Conservation (phyloP, 306 rosid species). For the Quercus wislizeni region DNA sequence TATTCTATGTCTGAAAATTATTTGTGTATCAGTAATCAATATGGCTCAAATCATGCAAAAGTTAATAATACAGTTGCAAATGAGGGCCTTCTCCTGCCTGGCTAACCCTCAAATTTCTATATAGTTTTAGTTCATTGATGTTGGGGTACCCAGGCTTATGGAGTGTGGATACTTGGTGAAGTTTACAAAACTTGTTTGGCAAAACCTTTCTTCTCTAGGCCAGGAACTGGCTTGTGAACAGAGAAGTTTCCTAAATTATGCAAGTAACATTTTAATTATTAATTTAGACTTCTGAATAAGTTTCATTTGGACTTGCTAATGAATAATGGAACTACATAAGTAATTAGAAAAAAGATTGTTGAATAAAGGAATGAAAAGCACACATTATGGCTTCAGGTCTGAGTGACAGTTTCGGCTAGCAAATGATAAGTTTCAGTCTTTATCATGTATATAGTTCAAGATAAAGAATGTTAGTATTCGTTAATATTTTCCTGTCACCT, state of each 20-base stretch:
- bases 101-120: neutral
- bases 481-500: neutral
- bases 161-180: neutral
- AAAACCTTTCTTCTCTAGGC: neutral
- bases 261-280: neutral
- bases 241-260: neutral
- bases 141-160: neutral
- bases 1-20: neutral
- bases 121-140: neutral
- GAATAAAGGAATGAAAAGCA: neutral
- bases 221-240: neutral
- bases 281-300: neutral
- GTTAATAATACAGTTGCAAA: slow-evolving; percentile 1
- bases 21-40: neutral
- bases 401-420: neutral
- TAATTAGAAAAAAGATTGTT: neutral
- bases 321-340: neutral
- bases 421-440: neutral
- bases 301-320: neutral
- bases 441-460: neutral
- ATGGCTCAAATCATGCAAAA: neutral
- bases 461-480: neutral
- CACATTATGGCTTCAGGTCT: neutral
- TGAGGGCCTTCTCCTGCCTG: slow-evolving; percentile 2
- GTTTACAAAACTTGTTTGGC: neutral